These are phyloP conservation scores for Heterobasidion irregulare DNA, from an alignment of 1,284 basidiomycete species.

Conservation along the genomic window DNA sequence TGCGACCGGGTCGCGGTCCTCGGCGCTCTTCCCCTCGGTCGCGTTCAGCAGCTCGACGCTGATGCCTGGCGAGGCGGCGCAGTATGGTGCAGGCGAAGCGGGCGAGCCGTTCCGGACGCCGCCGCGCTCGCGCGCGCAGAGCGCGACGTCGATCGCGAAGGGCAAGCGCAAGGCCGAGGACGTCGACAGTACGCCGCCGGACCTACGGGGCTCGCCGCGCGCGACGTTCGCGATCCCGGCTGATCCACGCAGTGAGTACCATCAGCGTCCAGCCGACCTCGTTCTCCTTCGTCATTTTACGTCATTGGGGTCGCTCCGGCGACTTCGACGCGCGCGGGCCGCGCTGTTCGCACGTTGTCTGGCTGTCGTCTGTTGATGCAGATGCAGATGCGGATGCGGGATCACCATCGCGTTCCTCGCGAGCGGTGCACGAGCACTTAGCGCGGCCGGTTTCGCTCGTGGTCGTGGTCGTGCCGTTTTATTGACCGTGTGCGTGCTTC, in stretches of 20 bases:
- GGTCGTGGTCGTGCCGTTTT: too few relatives aligned
- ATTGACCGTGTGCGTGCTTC: neutral
- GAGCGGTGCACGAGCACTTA: too few relatives aligned
- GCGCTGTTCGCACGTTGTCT: neutral
- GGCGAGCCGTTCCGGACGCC: slow-evolving; percentile 4
- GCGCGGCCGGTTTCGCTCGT: neutral
- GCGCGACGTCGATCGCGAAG: slow-evolving; percentile 13
- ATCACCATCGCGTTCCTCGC: too few relatives aligned
- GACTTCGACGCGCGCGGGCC: neutral
- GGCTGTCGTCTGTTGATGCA: too few relatives aligned
- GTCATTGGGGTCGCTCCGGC: neutral
- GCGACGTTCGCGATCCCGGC: slow-evolving; percentile 14
- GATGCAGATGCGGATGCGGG: too few relatives aligned
- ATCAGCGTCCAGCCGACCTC: neutral
- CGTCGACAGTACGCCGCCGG: slow-evolving; percentile 38
- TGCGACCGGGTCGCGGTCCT: neutral
- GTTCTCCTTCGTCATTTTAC: neutral
- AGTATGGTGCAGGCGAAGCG: too few relatives aligned
- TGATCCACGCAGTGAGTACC: neutral
- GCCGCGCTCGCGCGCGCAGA: slow-evolving; percentile 2
- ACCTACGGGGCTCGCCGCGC: slow-evolving; percentile 24
- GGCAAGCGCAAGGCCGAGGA: slow-evolving; percentile 48
- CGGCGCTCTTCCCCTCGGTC: slow-evolving; percentile 8
- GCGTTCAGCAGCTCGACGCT: slow-evolving; percentile 12
- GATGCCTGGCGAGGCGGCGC: neutral